These are phyloP conservation scores for Inonotus hispidus DNA, from an alignment of 1,284 basidiomycete genomes.

Conservation along the genomic window DNA sequence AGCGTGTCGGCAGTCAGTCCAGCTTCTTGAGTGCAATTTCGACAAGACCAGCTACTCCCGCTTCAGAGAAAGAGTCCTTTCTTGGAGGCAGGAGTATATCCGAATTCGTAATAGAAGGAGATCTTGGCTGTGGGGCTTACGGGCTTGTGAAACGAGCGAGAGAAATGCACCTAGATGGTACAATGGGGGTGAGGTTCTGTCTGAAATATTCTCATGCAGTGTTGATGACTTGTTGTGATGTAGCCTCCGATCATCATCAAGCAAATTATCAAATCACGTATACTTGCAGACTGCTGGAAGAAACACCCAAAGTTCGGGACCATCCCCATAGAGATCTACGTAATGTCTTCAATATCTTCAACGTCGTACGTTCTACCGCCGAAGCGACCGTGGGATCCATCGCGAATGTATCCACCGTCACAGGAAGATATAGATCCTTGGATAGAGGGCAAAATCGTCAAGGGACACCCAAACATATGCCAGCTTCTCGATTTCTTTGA, in stretches of 20 bases:
- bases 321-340: constrained; percentile 98
- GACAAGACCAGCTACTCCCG: constrained; percentile 59
- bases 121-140: constrained; percentile 95
- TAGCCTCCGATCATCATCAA: constrained; percentile 86
- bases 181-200: constrained; percentile 64
- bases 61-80: constrained; percentile 41
- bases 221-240: constrained; percentile 6
- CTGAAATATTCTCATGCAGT: constrained; percentile 7
- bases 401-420: constrained; percentile 33
- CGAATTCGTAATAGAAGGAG: constrained; percentile 77
- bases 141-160: constrained; percentile 90
- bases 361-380: constrained; percentile 69
- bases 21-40: constrained; percentile 54
- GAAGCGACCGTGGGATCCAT: constrained; percentile 76
- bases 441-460: constrained; percentile 64
- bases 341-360: constrained; percentile 86
- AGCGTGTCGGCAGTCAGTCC: constrained; percentile 53
- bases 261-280: constrained; percentile 97
- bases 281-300: constrained; percentile 99
- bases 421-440: constrained; percentile 38
- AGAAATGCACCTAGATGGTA: constrained; percentile 71
- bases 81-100: constrained; percentile 63
- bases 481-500: constrained; percentile 96
- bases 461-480: constrained; percentile 90
- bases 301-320: constrained; percentile 92